These are phyloP conservation scores for Arthrinium puccinioides DNA, from an alignment of 2,329 filamentous ascomycete genomes.

Conservation along the genomic window DNA sequence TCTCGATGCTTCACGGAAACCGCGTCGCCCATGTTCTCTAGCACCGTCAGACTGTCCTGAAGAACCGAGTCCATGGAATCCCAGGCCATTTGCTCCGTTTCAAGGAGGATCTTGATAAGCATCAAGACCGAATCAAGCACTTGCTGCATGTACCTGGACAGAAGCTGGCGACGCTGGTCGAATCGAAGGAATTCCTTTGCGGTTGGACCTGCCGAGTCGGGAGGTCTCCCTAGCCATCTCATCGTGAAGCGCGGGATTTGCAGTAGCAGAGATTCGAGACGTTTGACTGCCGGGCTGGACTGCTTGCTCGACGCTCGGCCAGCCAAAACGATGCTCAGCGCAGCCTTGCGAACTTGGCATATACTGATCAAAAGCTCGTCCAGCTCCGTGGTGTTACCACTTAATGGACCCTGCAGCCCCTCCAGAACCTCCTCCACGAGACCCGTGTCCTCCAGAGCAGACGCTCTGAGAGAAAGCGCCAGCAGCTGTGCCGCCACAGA, in stretches of 20 bases:
- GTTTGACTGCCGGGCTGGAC: conserved; percentile 14
- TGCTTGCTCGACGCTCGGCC: conserved; percentile 8
- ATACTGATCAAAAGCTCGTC: conserved; percentile 54
- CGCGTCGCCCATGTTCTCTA: conserved; percentile 44
- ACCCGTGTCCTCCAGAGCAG: conserved; percentile 29
- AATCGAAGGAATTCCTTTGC: conserved; percentile 55
- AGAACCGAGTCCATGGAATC: conserved; percentile 49
- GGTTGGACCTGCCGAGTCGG: conserved; percentile 39
- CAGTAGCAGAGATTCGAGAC: conserved; percentile 50
- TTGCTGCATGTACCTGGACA: conserved; percentile 45
- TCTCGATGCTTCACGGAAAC: conserved; percentile 14
- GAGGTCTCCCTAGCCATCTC: conserved; percentile 54
- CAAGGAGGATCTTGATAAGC: conserved; percentile 45
- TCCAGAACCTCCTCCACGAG: conserved; percentile 43
- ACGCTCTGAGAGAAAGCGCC: conserved; percentile 42
- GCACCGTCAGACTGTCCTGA: conserved; percentile 45
- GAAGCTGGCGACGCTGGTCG: conserved; percentile 49
- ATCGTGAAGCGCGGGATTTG: conserved; percentile 53
- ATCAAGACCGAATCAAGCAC: conserved; percentile 55
- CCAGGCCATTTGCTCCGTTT: conserved; percentile 41
- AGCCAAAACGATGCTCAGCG: conserved; percentile 37
- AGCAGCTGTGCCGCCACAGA: conserved; percentile 48
- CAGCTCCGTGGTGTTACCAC: conserved; percentile 51
- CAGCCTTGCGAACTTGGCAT: conserved; percentile 46
- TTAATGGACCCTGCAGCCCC: conserved; percentile 49